Base-by-base conservation (phyloP, 2,329 filamentous ascomycete genomes). In the Gaeumannomyces tritici region DNA sequence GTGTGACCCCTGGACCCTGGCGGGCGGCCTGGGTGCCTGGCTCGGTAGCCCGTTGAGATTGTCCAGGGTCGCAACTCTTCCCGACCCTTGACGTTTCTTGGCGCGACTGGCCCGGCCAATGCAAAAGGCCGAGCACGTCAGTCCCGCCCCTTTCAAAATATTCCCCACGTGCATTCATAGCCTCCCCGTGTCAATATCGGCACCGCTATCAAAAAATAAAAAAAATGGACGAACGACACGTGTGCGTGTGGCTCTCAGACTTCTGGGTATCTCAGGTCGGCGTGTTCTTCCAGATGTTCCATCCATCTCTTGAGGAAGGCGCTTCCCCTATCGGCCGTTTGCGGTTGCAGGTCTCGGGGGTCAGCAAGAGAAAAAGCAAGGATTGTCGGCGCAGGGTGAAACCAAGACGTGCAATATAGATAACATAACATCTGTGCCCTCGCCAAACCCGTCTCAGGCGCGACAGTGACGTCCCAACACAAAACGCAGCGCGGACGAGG, bases 301-400 rank as follows among this genome's bases (percentile, higher is more conserved):
- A 97, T 96, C 95, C 93, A 98, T 65, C 82, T 82, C 74, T 91
- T 92, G 65, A 98, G 80, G 72, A 96, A 98, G 63, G 80, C 81
- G 74, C 90, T 92, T 28, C 93, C 93, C 75, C 91, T 96, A 69
- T 67, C 55, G 66, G 67, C 42, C 55, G n/a, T n/a, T 51, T 61
- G 12, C 26, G 54, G 26, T 24, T 26, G 35, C 33, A 27, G 55
- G 57, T 59, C 31, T 26, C n/a, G 42, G 59, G n/a, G 27, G 65
- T 68, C 62, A 68, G 67, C 61, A 60, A 42, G 62, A 21, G 29
- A 33, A 63, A 60, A 42, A 62, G 18, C 47, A 33, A 63, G 29
- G 15, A 27, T 27, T 4, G 24, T 26, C 27, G n/a, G 58, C 11
- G 55, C 62, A 3, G 31, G 31, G 13, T n/a, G 33, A 54, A 54